A percentile compares a stretch with the other conserved stretches of the same genome.
phyloP scores from a whole-genome alignment of 371 early-diverging fungal genomes.

The Haplosporangium sp. region DNA sequence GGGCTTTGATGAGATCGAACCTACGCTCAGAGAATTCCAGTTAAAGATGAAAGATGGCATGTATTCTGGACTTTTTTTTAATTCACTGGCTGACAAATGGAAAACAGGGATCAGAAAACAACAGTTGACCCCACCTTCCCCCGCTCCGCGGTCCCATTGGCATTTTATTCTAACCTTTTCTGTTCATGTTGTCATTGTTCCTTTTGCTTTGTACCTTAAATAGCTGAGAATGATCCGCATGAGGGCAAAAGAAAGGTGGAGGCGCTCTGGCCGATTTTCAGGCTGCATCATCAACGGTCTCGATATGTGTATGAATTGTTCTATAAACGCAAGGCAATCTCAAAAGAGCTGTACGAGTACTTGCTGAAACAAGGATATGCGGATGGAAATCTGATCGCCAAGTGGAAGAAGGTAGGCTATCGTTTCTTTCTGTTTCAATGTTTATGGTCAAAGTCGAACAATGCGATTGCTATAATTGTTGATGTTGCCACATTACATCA shows the following conservation, averaged over 20 bases:
- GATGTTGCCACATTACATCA: background rate
- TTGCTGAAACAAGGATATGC: slow-evolving; percentile 92
- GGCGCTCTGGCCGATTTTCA: slow-evolving; percentile 95
- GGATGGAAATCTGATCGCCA: slow-evolving; percentile 95
- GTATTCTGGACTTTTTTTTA: slow-evolving; percentile 21
- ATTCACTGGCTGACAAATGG: background rate
- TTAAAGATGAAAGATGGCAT: slow-evolving; percentile 96
- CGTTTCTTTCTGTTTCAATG: slow-evolving; percentile 1
- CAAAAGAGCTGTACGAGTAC: slow-evolving; percentile 92
- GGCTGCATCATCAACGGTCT: slow-evolving; percentile 97
- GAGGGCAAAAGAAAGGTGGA: slow-evolving; percentile 96
- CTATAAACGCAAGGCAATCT: slow-evolving; percentile 94
- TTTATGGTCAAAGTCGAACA: too few species aligned
- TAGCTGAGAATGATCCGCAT: slow-evolving; percentile 96
- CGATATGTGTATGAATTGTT: slow-evolving; percentile 96
- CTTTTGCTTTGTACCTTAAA: slow-evolving; percentile 4
- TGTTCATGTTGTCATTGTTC: background rate
- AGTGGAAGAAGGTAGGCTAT: slow-evolving; percentile 93
- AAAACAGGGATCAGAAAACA: too few species aligned
- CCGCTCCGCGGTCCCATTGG: too few species aligned
- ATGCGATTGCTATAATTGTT: too few species aligned
- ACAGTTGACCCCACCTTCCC: too few species aligned
- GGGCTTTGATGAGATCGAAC: slow-evolving; percentile 97
- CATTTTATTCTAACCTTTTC: background rate
- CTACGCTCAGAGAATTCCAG: slow-evolving; percentile 91